Evolutionary conservation across 1,284 basidiomycete genomes (phyloP), one percentile per base, ranked within the genome.

Genomic region (Trichosporon sp.): DNA sequence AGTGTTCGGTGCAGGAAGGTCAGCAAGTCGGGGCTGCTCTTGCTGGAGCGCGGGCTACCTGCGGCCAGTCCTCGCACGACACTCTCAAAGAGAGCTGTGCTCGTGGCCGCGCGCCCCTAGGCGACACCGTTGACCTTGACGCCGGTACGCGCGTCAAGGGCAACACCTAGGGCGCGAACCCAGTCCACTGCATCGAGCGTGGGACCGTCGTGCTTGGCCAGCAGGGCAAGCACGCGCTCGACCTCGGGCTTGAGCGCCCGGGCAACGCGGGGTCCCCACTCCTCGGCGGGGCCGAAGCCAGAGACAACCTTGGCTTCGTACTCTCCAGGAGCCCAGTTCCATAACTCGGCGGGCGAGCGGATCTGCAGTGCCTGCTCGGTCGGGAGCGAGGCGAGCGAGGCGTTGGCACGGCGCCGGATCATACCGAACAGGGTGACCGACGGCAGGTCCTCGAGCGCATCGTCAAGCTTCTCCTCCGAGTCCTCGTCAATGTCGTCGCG

Each of bases 391-490:
- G 74, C 59, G 2, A 83, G 74, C 0, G 77, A 68, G 3, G 68
- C 26, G 76, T 84, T 84, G 67, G 81, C 79, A 54, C 78, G 75
- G n/a, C 78, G 78, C 43, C 72, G 74, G 3, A 85, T 72, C 4
- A 83, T 64, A 26, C 78, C 76, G 72, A 84, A 82, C 19, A 85
- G 79, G 8, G 78, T 73, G 14, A 85, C 77, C 4, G 83, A 77
- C 7, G 83, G 84, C 16, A 84, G 75, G 72, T 85, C 84, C 73
- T 85, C 84, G 68, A 83, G 76, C 0, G 84, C 84, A 68, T 85
- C 84, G 71, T 84, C 81, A 10, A 84, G 77, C 64, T 77, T 75
- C 40, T 82, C 83, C 37, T 83, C 80, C 31, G 72, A 74, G 12
- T 73, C 74, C 43, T 79, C 75, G 65, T 79, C 81, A 38, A 80